These are phyloP conservation scores for Mortierella sp. DNA, from an alignment of 371 early-diverging fungal species.

Conservation along the genomic window DNA sequence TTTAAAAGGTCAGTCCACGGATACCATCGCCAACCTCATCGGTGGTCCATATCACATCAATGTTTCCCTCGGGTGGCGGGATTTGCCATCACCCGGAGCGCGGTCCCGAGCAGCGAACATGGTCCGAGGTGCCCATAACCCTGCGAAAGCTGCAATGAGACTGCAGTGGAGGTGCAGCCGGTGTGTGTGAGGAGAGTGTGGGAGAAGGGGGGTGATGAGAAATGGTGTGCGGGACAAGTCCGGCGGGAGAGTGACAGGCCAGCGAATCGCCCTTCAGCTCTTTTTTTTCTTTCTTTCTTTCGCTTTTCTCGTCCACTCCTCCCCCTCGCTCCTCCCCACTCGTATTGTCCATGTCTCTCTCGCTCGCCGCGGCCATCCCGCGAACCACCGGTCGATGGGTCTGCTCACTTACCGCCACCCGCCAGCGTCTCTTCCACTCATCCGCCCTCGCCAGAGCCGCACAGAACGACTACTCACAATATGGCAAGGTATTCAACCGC, in stretches of 20 bases:
- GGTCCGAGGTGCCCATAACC: too few relatives aligned
- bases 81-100: too few relatives aligned
- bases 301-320: constrained; percentile 1
- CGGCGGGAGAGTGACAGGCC: too few relatives aligned
- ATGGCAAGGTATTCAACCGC: constrained; percentile 43
- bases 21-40: too few relatives aligned
- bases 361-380: constrained; percentile 53
- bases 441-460: constrained; percentile 29
- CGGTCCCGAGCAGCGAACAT: too few relatives aligned
- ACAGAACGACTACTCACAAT: constrained; percentile 40
- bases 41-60: too few relatives aligned
- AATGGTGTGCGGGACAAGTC: too few relatives aligned
- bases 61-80: too few relatives aligned
- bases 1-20: not conserved
- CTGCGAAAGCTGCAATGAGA: too few relatives aligned
- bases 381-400: constrained; percentile 52
- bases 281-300: constrained; percentile 5
- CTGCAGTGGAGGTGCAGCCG: too few relatives aligned
- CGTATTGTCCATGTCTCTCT: constrained; percentile 40
- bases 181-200: too few relatives aligned
- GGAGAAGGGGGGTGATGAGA: too few relatives aligned
- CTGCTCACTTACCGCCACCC: constrained; percentile 48
- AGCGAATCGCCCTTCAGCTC: constrained; percentile 6
- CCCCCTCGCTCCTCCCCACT: not conserved
- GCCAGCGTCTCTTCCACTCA: constrained; percentile 52